Conservation (phyloP, 2,329 filamentous ascomycete genomes). For the Aspergillus terreus region DNA sequence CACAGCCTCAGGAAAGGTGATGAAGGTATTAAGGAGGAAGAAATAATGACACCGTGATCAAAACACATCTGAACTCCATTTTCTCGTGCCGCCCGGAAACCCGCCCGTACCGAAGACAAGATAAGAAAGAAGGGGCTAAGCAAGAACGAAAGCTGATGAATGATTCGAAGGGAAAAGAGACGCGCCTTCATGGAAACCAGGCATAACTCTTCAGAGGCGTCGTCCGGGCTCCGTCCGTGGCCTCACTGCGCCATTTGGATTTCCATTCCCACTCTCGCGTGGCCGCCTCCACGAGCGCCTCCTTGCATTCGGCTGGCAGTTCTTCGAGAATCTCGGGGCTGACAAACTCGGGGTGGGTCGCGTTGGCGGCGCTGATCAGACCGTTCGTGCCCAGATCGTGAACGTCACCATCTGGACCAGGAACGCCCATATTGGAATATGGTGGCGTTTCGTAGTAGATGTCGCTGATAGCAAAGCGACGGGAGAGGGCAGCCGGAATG, state of each 20-base stretch:
- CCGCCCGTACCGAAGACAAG: slow-evolving; percentile 14
- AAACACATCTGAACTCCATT: slow-evolving; percentile 13
- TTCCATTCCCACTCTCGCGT: slow-evolving; percentile 69
- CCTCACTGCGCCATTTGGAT: slow-evolving; percentile 68
- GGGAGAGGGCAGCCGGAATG: slow-evolving; percentile 56
- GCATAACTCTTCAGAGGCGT: slow-evolving; percentile 36
- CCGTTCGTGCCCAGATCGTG: slow-evolving; percentile 41
- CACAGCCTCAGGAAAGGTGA: neutral
- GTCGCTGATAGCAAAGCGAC: slow-evolving; percentile 62
- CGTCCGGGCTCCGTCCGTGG: slow-evolving; percentile 44
- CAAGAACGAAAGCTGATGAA: slow-evolving; percentile 17
- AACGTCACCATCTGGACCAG: slow-evolving; percentile 46
- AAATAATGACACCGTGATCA: slow-evolving; percentile 1
- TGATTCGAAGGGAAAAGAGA: neutral
- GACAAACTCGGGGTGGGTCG: slow-evolving; percentile 35
- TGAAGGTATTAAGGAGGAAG: neutral
- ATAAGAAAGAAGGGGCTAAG: slow-evolving; percentile 9
- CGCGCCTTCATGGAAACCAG: slow-evolving; percentile 32
- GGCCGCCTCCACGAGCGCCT: slow-evolving; percentile 67
- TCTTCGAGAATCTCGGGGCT: slow-evolving; percentile 40
- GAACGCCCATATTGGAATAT: slow-evolving; percentile 55
- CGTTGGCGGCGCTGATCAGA: slow-evolving; percentile 33
- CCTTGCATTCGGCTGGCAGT: slow-evolving; percentile 55
- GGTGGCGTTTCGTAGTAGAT: slow-evolving; percentile 57
- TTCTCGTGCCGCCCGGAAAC: slow-evolving; percentile 15